Evolutionary conservation across 345 rosid species (phyloP).

Genomic region (Citrus australasica): DNA sequence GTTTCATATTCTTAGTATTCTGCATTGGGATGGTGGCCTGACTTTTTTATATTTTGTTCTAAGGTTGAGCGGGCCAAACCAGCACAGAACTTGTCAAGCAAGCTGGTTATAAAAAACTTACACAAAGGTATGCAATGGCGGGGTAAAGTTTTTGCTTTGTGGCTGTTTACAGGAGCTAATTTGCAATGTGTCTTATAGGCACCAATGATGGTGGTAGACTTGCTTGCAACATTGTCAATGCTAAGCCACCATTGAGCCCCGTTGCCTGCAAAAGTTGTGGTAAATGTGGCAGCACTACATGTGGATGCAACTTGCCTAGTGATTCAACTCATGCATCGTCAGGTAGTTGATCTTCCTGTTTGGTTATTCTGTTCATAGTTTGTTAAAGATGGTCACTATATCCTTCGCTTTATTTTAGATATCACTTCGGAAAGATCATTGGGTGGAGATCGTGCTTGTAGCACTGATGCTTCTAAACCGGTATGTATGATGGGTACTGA

Average conservation of each 20-base stretch:
- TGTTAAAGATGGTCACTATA: slow-evolving; percentile 2
- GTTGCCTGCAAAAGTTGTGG: slow-evolving; percentile 34
- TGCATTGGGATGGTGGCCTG: not conserved
- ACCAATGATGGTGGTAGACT: slow-evolving; percentile 19
- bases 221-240: slow-evolving; percentile 24
- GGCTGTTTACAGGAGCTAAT: slow-evolving; percentile 28
- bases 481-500: slow-evolving; percentile 25
- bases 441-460: slow-evolving; percentile 26
- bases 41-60: not conserved
- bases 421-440: slow-evolving; percentile 36
- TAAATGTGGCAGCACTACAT: slow-evolving; percentile 31
- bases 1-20: not conserved
- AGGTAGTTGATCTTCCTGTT: slow-evolving; percentile 25
- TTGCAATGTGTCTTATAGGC: slow-evolving; percentile 22
- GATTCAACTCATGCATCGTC: slow-evolving; percentile 32
- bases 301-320: slow-evolving; percentile 35
- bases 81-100: slow-evolving; percentile 22
- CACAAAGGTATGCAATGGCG: slow-evolving; percentile 57
- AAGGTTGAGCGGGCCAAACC: slow-evolving; percentile 41
- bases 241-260: slow-evolving; percentile 25
- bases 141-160: slow-evolving; percentile 35
- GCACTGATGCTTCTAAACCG: slow-evolving; percentile 40
- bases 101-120: slow-evolving; percentile 19
- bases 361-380: not conserved
- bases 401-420: slow-evolving; percentile 27